Base-by-base conservation (phyloP, 208 protist genomes). In the Vickermania ingenoplastis region DNA sequence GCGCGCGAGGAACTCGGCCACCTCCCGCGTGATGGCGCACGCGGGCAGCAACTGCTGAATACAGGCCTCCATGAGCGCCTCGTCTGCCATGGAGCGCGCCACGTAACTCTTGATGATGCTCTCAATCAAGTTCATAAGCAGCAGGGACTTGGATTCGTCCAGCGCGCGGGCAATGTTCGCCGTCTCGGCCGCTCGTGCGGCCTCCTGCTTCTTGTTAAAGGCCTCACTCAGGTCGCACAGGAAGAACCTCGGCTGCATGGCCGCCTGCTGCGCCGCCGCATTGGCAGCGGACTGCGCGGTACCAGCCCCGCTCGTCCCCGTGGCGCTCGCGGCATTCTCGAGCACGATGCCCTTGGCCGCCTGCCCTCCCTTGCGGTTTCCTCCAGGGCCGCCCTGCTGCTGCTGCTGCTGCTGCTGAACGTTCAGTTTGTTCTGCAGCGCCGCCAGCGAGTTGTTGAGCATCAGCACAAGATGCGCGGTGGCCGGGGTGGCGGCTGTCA, bases 101-200 rank as follows among this genome's bases (percentile, higher is more conserved):
- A 75, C 56, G 31, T 77, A 69, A 14, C 69, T 64, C 2, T 67
- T 66, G 27, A 89, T 77, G 59, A 92, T 27, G 0, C 65, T 41
- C 70, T 92, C 79, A 51, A 92, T 71, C 28, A 92, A 67, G 41
- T 76, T 72, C 54, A 77, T 77, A 22, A 89, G 55, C 2, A 92
- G 67, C 41, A 63, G 70, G 11, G 75, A 79, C 65, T 88, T 83
- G 28, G 73, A 75, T 57, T 89, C 73, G 51, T 89, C 86, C 1
- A 89, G 63, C n/a, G 65, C 61, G 25, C 73, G 65, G n/a, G 63
- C 53, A 3, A 71, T 57, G 7, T 48, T 55, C 22, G 24, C 57
- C n/a, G 24, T 41, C 26, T 52, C 51, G 1, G 29, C 51, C 27
- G 21, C 1, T 7, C 41, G n/a, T n/a, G 41, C 49, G 31, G 14